Percentiles rank a stretch among this genome's conserved stretches.
Evolutionary conservation across 306 rosid species (phyloP).

Genomic region (Luffa aegyptiaca): DNA sequence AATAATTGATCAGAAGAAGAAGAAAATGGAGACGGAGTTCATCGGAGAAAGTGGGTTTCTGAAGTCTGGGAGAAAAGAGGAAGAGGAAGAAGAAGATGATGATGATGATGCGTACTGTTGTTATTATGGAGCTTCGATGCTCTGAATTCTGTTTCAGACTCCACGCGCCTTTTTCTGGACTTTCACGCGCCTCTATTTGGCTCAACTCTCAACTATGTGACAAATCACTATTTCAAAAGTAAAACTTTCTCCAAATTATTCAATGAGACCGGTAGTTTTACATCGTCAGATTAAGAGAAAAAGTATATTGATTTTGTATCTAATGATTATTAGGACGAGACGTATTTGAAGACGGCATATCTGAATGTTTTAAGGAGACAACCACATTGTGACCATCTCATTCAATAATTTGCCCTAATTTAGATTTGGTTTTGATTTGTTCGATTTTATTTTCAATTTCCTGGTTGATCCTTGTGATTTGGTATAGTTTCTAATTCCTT

Average conservation of each 20-base stretch:
- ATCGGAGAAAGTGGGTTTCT: neutral
- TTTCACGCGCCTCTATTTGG: neutral
- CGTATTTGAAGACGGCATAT: too few relatives aligned
- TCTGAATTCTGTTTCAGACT: neutral
- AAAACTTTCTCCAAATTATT: too few relatives aligned
- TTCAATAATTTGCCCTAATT: too few relatives aligned
- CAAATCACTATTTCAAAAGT: neutral
- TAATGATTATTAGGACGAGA: too few relatives aligned
- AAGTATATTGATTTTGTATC: too few relatives aligned
- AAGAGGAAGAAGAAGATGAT: neutral
- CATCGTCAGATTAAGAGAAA: too few relatives aligned
- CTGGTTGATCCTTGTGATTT: neutral
- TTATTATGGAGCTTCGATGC: neutral
- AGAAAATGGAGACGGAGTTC: neutral
- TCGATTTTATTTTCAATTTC: too few relatives aligned
- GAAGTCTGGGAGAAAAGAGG: neutral
- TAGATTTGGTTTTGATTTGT: too few relatives aligned
- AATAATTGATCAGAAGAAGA: neutral
- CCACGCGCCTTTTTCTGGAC: neutral
- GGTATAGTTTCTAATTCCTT: too few relatives aligned
- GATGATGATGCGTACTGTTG: slow-evolving; percentile 7
- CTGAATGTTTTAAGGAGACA: too few relatives aligned
- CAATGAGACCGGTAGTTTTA: too few relatives aligned
- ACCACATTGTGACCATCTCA: too few relatives aligned
- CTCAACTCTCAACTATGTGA: neutral